These are phyloP conservation scores for Fusarium beomiforme DNA, from an alignment of 2,329 filamentous ascomycete genomes.

Conservation along the genomic window DNA sequence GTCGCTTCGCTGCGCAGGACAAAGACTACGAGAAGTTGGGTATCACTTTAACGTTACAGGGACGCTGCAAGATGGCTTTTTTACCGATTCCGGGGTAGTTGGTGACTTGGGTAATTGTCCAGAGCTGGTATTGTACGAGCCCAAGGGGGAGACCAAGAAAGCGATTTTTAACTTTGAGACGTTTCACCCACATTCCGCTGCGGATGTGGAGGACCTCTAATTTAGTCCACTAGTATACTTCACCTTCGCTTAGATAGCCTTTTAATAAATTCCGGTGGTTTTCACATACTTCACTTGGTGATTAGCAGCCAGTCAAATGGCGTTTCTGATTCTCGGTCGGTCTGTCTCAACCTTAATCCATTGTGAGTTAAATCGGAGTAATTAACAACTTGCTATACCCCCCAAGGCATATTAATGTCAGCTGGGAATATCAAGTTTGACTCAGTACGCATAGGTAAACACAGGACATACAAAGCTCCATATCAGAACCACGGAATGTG, in stretches of 20 bases:
- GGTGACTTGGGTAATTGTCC: neutral
- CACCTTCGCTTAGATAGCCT: neutral
- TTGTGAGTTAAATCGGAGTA: fast-evolving
- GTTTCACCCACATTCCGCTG: constrained; percentile 20
- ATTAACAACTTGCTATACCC: too few species aligned
- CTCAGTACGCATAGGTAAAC: too few species aligned
- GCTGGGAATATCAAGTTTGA: too few species aligned
- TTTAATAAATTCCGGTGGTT: constrained; percentile 4
- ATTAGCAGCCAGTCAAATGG: neutral
- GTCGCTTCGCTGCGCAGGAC: constrained; percentile 2
- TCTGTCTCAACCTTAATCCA: neutral
- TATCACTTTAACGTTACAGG: constrained; percentile 26
- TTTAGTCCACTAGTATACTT: neutral
- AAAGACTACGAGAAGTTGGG: constrained; percentile 2
- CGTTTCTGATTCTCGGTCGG: neutral
- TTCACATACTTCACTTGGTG: neutral
- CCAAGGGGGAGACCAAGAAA: constrained; percentile 21
- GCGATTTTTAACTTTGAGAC: constrained; percentile 22
- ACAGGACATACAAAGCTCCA: too few species aligned
- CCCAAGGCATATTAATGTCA: fast-evolving
- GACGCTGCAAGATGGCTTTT: constrained; percentile 3
- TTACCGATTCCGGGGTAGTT: neutral
- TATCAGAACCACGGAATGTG: neutral
- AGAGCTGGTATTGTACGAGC: constrained; percentile 13
- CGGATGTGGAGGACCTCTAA: constrained; percentile 23